These are phyloP conservation scores for Drechslera avenae DNA, from an alignment of 2,329 filamentous ascomycete species.

Conservation along the genomic window DNA sequence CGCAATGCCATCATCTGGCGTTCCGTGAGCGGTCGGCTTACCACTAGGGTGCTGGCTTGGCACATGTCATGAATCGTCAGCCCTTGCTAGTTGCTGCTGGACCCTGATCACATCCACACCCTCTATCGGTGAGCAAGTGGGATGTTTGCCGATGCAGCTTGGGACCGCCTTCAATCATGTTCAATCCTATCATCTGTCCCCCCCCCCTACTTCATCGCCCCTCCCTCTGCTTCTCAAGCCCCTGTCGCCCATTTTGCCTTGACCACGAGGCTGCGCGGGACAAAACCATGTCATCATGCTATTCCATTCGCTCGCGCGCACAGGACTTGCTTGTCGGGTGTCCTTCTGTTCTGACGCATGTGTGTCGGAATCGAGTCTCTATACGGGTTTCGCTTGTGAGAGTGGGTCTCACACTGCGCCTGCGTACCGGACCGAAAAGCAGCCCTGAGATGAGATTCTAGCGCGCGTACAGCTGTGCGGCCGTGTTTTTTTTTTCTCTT, in stretches of 20 bases:
- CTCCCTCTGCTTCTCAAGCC: slow-evolving; percentile 1
- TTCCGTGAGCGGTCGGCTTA: slow-evolving; percentile 15
- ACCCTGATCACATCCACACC: slow-evolving; percentile 23
- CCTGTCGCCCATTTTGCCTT: slow-evolving; percentile 15
- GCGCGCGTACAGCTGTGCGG: slow-evolving; percentile 19
- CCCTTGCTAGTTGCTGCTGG: slow-evolving; percentile 18
- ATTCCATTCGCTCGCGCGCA: slow-evolving; percentile 11
- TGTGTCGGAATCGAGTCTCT: slow-evolving; percentile 7
- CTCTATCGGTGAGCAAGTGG: slow-evolving; percentile 18
- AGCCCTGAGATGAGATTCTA: slow-evolving; percentile 14
- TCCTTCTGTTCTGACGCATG: slow-evolving; percentile 14
- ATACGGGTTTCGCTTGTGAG: slow-evolving; percentile 1
- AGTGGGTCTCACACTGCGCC: slow-evolving; percentile 7
- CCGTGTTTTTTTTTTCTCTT: too few relatives aligned
- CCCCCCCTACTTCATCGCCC: slow-evolving; percentile 2
- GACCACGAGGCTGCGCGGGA: slow-evolving; percentile 7
- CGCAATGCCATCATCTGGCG: slow-evolving; percentile 29
- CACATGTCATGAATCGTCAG: slow-evolving; percentile 25
- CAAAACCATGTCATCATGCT: slow-evolving; percentile 8
- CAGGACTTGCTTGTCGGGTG: slow-evolving; percentile 4
- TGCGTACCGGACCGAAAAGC: slow-evolving; percentile 21
- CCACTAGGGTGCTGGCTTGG: slow-evolving; percentile 18
- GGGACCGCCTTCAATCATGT: slow-evolving; percentile 10
- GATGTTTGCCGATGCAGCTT: slow-evolving; percentile 17
- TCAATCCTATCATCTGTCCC: slow-evolving; percentile 16